Evolutionary conservation across 225 moss, liverwort and hornwort genomes (phyloP), one percentile per base, ranked within the genome.

Genomic region (Climacium dendroides): DNA sequence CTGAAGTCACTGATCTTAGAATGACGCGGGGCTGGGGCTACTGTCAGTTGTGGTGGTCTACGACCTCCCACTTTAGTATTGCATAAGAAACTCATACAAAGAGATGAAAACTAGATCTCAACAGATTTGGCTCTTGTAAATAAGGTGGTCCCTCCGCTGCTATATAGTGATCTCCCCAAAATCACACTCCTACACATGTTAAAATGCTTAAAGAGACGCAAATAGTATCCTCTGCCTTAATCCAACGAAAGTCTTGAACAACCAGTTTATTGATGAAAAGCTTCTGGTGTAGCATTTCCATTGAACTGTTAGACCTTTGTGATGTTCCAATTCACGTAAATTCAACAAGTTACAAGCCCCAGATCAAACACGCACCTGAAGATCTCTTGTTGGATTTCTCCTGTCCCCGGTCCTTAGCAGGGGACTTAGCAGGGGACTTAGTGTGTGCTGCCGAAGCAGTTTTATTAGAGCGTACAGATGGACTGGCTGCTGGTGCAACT

Each of bases 361-460:
- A 41, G 71, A 58, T 79, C 79, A 78, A 84, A 88, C 83, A 86
- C 85, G 79, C 79, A 94, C 94, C 94, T 91, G 91, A 90, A 82
- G 77, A 65, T 85, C 83, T 90, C 80, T 92, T 92, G 85, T 39
- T 89, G 58, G 82, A 78, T 77, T 92, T 92, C 60, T 88, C 89
- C 83, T 89, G 90, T 37, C 80, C 64, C 17, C 65, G 79, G 50
- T 88, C 85, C 50, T 79, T 61, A 50, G 78, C 85, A 88, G 78
- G 85, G 85, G 76, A 84, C 84, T 89, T 83, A 75, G 86, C 83
- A 75, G 79, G 72, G 74, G 75, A 83, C 86, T 89, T 83, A 54
- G 65, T 47, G 55, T 64, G 87, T 70, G 74, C 83, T 86, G 85
- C 88, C 53, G 53, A 76, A 75, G 84, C 59, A 63, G 77, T 52